Evolutionary conservation across 2,329 filamentous ascomycete species (phyloP).

Genomic region (Dissoconium aciculare): DNA sequence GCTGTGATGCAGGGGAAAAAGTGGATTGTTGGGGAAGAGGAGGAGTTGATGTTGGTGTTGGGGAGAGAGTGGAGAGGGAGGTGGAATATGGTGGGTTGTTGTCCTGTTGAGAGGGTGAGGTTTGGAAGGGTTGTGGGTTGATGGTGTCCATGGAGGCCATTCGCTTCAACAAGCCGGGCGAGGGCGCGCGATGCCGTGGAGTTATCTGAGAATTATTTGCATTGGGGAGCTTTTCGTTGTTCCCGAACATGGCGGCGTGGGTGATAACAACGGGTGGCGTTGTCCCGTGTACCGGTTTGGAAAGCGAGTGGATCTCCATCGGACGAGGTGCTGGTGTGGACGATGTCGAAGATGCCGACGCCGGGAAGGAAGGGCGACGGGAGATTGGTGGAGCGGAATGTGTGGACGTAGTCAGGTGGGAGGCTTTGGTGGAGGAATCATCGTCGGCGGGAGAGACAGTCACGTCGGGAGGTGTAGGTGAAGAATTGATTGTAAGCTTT

Average conservation of each 20-base stretch:
- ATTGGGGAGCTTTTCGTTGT: no score
- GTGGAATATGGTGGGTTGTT: background rate
- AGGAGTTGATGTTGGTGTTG: background rate
- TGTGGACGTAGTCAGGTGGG: no score
- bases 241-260: no score
- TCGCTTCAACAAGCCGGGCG: conserved; percentile 30
- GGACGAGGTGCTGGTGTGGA: conserved; percentile 5
- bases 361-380: no score
- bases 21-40: background rate
- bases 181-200: conserved; percentile 23
- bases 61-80: background rate
- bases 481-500: conserved; percentile 2
- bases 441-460: no score
- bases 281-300: no score
- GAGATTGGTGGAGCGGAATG: no score
- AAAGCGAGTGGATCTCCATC: conserved; percentile 3
- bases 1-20: background rate
- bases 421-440: no score
- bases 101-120: background rate
- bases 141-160: conserved; percentile 32
- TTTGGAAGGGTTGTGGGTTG: conserved; percentile 1
- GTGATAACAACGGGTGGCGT: no score
- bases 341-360: no score
- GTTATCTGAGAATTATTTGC: no score
- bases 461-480: no score